Percentiles rank a stretch among this genome's conserved stretches.
Conservation (phyloP, 805 yeast species). For the Lachancea nothofagi region DNA sequence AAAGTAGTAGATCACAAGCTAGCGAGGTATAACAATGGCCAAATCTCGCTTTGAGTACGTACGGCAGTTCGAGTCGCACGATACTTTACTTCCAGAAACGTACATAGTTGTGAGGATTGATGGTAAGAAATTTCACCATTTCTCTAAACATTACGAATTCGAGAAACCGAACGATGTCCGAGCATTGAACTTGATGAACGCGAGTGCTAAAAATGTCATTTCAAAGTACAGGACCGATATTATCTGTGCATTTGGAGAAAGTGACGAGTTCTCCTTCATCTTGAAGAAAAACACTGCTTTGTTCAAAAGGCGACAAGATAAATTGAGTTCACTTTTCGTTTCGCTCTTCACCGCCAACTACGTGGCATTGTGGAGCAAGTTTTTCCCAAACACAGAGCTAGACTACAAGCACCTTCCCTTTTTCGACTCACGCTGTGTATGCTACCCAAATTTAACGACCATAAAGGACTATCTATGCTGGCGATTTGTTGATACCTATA, state of each 20-base stretch:
- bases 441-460: constrained; percentile 59
- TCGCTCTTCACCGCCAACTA: constrained; percentile 78
- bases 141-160: constrained; percentile 68
- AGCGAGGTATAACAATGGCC: constrained; percentile 63
- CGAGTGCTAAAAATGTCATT: constrained; percentile 65
- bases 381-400: constrained; percentile 48
- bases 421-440: constrained; percentile 87
- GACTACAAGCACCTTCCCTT: constrained; percentile 60
- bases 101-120: constrained; percentile 82
- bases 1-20: too few relatives aligned
- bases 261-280: constrained; percentile 89
- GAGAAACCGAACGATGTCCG: constrained; percentile 79
- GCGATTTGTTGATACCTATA: constrained; percentile 97
- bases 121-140: constrained; percentile 90
- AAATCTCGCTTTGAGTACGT: constrained; percentile 87
- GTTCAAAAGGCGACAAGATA: constrained; percentile 77
- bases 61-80: constrained; percentile 69
- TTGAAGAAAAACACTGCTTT: constrained; percentile 56
- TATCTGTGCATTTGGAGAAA: constrained; percentile 83
- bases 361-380: constrained; percentile 56
- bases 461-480: constrained; percentile 83
- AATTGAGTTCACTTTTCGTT: constrained; percentile 75
- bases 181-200: constrained; percentile 78
- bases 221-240: constrained; percentile 62
- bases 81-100: constrained; percentile 67